Conservation (phyloP, 352 stramenopile genomes). For the Phytophthora macrochlamydospora region DNA sequence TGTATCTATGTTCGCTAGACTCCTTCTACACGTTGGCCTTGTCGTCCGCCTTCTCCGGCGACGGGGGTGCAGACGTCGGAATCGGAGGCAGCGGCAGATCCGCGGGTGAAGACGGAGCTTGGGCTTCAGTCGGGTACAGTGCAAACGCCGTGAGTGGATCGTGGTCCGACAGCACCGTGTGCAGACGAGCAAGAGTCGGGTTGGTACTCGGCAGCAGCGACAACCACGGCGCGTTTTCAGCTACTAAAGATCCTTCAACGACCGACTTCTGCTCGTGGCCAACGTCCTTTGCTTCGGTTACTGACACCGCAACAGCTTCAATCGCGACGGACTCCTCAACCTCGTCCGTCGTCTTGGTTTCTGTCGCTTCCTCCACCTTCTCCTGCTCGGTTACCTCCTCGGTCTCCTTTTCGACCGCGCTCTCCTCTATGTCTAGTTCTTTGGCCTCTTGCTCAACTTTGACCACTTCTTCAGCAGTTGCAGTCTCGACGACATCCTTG, state of each 20-base stretch:
- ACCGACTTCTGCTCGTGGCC: constrained; percentile 23
- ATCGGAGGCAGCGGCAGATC: constrained; percentile 30
- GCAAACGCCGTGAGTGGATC: constrained; percentile 43
- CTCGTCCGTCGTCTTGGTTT: constrained; percentile 2
- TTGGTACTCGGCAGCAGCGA: constrained; percentile 35
- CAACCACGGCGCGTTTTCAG: constrained; percentile 40
- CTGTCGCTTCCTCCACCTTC: constrained; percentile 2
- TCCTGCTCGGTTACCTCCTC: not conserved
- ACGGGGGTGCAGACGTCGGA: constrained; percentile 17
- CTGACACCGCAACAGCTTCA: not conserved
- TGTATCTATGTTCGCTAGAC: not conserved
- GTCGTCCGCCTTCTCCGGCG: constrained; percentile 9
- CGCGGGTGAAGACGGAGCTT: constrained; percentile 23
- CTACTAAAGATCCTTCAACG: constrained; percentile 12
- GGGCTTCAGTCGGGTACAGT: constrained; percentile 33
- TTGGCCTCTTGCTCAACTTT: not conserved
- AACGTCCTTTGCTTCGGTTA: constrained; percentile 13
- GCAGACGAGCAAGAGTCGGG: constrained; percentile 39
- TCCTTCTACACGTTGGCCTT: constrained; percentile 11
- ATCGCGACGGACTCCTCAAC: constrained; percentile 3
- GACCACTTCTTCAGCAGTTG: not conserved
- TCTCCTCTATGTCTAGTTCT: not conserved
- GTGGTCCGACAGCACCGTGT: constrained; percentile 40
- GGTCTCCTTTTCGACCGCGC: not conserved
- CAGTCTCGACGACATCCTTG: not conserved